Evolutionary conservation across 768 basidiomycete genomes (phyloP), one percentile per base, ranked within the genome.

Genomic region (Cubamyces lactineus): DNA sequence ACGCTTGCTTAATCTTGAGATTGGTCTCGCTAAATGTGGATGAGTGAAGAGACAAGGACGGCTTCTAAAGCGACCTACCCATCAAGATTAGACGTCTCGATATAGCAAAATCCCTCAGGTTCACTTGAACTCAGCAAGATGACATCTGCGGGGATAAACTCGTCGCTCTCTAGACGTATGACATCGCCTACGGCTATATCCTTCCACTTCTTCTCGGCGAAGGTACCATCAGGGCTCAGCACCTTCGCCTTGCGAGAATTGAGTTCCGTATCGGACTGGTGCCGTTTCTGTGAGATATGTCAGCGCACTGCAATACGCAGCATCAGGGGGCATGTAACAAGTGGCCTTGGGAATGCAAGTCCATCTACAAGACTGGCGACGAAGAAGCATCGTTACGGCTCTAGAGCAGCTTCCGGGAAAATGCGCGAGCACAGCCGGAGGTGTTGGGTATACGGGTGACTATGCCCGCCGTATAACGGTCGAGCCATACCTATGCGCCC

Each of bases 1-100:
- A 91, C 0, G 92, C 92, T 76, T 99, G 95, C 72, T 99, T 99
- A 76, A 99, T 98, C 79, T 98, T 99, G 67, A 99, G 83, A 71
- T 98, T 98, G 4, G 97, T 99, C 78, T 98, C 97, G 24, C 94
- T 94, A 67, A 11, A 38, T 13, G 13, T 38, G 40, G 13, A 39
- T 58, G 38, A 61, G 28, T 30, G 40, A 28, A 43, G 49, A 34
- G 54, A 24, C 12, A 47, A 46, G 24, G 30, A 21, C 12, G 9
- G 42, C 26, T n/a, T 43, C 42, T 9, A 38, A 66, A 34, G 34
- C 34, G 77, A 66, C 80, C 64, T 57, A 96, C 94, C 96, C 97
- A 70, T 99, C 97, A 26, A 99, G 82, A 73, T 99, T 99, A 7
- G 92, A 91, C 0, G 97, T 99, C 75, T 99, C 97, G 64, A 98